Evolutionary conservation across 345 rosid genomes (phyloP).

Genomic region (Erodium maritimum): DNA sequence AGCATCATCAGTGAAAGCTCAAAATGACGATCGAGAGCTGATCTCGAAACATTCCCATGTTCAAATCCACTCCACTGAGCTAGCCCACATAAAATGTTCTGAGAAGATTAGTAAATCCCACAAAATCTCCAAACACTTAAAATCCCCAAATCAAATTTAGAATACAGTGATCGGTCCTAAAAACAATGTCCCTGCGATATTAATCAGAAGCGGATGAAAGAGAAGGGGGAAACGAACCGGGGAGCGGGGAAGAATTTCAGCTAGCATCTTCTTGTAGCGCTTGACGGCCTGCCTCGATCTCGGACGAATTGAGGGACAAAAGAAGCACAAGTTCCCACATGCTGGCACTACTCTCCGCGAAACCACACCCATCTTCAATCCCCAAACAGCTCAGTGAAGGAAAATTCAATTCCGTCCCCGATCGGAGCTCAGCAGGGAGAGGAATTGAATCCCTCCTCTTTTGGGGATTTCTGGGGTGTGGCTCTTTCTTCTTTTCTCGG

Average conservation of each 20-base stretch:
- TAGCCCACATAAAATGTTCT: too few relatives aligned
- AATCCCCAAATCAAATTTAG: background rate
- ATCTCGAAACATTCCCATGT: background rate
- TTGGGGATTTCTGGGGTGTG: background rate
- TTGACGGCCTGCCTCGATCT: slow-evolving; percentile 74
- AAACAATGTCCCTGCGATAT: background rate
- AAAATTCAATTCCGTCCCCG: background rate
- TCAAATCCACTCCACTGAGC: too few relatives aligned
- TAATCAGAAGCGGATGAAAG: background rate
- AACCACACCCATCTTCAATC: slow-evolving; percentile 23
- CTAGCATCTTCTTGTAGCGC: slow-evolving; percentile 55
- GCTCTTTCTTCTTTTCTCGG: background rate
- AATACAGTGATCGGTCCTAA: background rate
- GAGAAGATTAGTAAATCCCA: background rate
- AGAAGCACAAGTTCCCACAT: slow-evolving; percentile 48
- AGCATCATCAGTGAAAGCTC: too few relatives aligned
- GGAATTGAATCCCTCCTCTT: background rate
- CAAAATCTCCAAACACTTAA: background rate
- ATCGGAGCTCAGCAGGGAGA: background rate
- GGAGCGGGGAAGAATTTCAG: slow-evolving; percentile 48
- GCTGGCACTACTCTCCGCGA: slow-evolving; percentile 41
- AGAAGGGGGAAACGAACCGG: slow-evolving; percentile 21
- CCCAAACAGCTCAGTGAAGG: background rate
- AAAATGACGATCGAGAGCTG: background rate
- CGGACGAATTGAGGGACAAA: slow-evolving; percentile 44